Evolutionary conservation across 345 rosid species (phyloP).

Genomic region (Salix brachista): DNA sequence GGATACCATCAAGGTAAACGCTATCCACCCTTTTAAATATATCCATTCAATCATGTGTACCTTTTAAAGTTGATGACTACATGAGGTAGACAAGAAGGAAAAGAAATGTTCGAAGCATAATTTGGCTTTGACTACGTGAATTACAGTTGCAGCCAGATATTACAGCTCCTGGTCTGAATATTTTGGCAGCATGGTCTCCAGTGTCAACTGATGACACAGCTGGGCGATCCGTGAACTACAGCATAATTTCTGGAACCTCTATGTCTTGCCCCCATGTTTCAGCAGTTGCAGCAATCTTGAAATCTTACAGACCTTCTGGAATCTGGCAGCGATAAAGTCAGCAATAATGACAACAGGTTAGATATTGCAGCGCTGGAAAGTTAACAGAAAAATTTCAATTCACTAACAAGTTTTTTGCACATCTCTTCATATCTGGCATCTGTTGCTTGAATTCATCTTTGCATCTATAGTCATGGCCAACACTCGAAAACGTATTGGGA

Average conservation of each 20-base stretch:
- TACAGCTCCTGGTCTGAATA: slow-evolving; percentile 46
- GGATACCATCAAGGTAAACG: slow-evolving; percentile 43
- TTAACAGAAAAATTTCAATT: neutral
- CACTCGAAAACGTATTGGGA: slow-evolving; percentile 20
- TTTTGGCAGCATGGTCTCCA: slow-evolving; percentile 51
- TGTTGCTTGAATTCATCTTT: neutral
- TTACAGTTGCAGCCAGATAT: slow-evolving; percentile 38
- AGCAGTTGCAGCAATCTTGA: slow-evolving; percentile 41
- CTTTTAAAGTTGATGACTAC: neutral
- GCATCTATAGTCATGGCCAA: slow-evolving; percentile 39
- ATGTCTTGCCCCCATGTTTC: slow-evolving; percentile 55
- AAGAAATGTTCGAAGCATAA: neutral
- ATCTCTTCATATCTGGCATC: neutral
- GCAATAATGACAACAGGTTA: slow-evolving; percentile 59
- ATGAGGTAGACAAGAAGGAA: neutral
- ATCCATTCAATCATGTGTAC: neutral
- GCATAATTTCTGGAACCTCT: slow-evolving; percentile 46
- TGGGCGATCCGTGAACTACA: slow-evolving; percentile 27
- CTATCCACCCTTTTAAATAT: neutral
- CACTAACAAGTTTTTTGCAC: neutral
- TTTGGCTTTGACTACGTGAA: neutral
- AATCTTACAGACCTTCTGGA: slow-evolving; percentile 42
- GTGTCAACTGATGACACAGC: slow-evolving; percentile 26
- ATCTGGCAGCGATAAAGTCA: slow-evolving; percentile 53
- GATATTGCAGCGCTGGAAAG: slow-evolving; percentile 7